phyloP scores from a whole-genome alignment of 257 asterid species.

The Henckelia pumila region DNA sequence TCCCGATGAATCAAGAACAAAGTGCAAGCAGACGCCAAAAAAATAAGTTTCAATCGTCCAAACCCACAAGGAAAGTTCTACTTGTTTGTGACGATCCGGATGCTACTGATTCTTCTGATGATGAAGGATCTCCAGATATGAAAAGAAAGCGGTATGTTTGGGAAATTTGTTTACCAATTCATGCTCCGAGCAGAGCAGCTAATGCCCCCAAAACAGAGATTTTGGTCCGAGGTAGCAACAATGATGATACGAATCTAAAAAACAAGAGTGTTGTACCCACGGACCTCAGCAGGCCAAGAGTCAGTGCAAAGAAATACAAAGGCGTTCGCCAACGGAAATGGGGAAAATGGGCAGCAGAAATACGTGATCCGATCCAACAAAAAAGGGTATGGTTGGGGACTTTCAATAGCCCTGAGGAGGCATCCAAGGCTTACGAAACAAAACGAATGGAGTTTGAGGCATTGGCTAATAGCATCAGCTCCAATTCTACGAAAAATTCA shows the following conservation, averaged over 20 bases:
- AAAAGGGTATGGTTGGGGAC: slow-evolving; percentile 60
- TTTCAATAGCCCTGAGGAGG: slow-evolving; percentile 42
- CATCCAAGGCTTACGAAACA: slow-evolving; percentile 38
- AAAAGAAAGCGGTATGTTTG: slow-evolving; percentile 33
- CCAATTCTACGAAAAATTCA: slow-evolving; percentile 18
- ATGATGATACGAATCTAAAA: slow-evolving; percentile 27
- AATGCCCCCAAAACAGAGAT: slow-evolving; percentile 22
- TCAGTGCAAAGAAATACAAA: not conserved
- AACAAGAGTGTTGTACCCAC: slow-evolving; percentile 27
- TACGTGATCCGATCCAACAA: slow-evolving; percentile 45
- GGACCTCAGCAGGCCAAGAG: slow-evolving; percentile 3
- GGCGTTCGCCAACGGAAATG: slow-evolving; percentile 60
- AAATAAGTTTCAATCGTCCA: slow-evolving; percentile 8
- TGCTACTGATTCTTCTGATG: slow-evolving; percentile 58
- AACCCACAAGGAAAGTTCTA: slow-evolving; percentile 31
- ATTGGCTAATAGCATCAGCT: slow-evolving; percentile 8
- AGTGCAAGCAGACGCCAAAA: slow-evolving; percentile 20
- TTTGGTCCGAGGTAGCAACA: slow-evolving; percentile 36
- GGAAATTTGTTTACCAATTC: slow-evolving; percentile 30
- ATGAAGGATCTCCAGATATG: slow-evolving; percentile 27
- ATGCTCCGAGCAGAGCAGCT: not conserved
- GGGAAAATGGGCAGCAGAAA: slow-evolving; percentile 72
- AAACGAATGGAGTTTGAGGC: slow-evolving; percentile 39
- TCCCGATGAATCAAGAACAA: slow-evolving; percentile 8
- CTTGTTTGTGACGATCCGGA: slow-evolving; percentile 44